Evolutionary conservation across 2,329 filamentous ascomycete genomes (phyloP).

Genomic region (Botrytis sinoallii): DNA sequence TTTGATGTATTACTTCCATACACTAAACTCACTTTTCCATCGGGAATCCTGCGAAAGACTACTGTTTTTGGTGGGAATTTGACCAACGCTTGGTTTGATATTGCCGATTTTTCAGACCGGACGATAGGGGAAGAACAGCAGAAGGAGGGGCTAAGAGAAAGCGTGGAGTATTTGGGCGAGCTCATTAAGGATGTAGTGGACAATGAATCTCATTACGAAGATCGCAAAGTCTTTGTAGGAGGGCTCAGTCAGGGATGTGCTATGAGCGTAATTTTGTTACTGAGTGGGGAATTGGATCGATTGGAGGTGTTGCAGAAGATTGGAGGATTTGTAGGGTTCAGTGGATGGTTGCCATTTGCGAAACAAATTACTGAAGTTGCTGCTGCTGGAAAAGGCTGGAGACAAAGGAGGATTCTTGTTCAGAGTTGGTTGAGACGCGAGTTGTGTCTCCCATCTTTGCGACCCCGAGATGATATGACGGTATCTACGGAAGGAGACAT

Average conservation of each 20-base stretch:
- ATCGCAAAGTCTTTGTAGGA: slow-evolving; percentile 19
- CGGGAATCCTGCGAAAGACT: slow-evolving; percentile 20
- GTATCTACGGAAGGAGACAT: neutral
- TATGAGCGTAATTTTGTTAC: slow-evolving; percentile 24
- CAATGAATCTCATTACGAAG: slow-evolving; percentile 1
- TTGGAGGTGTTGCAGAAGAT: slow-evolving; percentile 4
- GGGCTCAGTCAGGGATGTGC: slow-evolving; percentile 33
- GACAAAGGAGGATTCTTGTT: neutral
- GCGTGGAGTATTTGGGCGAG: slow-evolving; percentile 19
- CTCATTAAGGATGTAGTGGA: slow-evolving; percentile 22
- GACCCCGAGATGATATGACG: neutral
- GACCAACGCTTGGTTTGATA: slow-evolving; percentile 35
- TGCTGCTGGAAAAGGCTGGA: neutral
- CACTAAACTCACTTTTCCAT: slow-evolving; percentile 30
- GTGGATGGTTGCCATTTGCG: slow-evolving; percentile 33
- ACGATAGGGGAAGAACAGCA: slow-evolving; percentile 23
- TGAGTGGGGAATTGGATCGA: slow-evolving; percentile 25
- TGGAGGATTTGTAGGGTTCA: slow-evolving; percentile 26
- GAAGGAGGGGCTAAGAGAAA: slow-evolving; percentile 22
- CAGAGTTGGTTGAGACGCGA: neutral
- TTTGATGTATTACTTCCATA: slow-evolving; percentile 31
- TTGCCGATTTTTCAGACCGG: slow-evolving; percentile 30
- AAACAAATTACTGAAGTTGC: slow-evolving; percentile 19
- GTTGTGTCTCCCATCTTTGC: neutral
- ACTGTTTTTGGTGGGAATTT: slow-evolving; percentile 28